phyloP scores from a whole-genome alignment of 768 basidiomycete species.

The Serendipita sp. region DNA sequence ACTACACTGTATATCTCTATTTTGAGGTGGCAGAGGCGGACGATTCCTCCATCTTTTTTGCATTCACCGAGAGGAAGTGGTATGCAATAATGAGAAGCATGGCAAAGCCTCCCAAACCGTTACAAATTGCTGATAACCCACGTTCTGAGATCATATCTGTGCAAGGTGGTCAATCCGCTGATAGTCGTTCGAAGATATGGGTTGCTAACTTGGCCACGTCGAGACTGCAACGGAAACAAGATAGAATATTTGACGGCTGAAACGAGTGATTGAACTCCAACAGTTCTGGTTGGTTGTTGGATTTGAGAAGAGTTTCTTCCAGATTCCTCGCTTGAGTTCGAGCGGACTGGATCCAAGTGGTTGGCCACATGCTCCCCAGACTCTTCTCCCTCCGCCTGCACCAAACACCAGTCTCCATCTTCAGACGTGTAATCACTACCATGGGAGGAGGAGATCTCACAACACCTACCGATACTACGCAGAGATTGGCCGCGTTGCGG shows the following conservation, averaged over 20 bases:
- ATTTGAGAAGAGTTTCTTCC: not conserved
- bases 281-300: not conserved
- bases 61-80: constrained; percentile 27
- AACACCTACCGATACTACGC: constrained; percentile 33
- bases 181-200: no score
- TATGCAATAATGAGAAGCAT: constrained; percentile 25
- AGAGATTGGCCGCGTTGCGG: constrained; percentile 46
- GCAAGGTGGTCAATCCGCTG: not conserved
- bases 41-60: constrained; percentile 14
- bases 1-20: no score
- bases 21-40: not conserved
- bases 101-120: constrained; percentile 21
- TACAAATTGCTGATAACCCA: not conserved
- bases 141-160: constrained; percentile 5
- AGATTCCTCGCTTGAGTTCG: not conserved
- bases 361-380: not conserved
- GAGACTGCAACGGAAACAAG: not conserved
- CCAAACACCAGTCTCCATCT: not conserved
- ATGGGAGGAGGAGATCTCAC: not conserved
- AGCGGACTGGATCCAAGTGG: not conserved
- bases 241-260: not conserved
- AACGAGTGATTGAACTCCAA: not conserved
- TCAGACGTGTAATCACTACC: not conserved
- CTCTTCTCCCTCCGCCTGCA: not conserved
- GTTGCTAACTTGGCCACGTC: not conserved